Conservation (phyloP, 306 rosid species). For the Carpinus fangiana region DNA sequence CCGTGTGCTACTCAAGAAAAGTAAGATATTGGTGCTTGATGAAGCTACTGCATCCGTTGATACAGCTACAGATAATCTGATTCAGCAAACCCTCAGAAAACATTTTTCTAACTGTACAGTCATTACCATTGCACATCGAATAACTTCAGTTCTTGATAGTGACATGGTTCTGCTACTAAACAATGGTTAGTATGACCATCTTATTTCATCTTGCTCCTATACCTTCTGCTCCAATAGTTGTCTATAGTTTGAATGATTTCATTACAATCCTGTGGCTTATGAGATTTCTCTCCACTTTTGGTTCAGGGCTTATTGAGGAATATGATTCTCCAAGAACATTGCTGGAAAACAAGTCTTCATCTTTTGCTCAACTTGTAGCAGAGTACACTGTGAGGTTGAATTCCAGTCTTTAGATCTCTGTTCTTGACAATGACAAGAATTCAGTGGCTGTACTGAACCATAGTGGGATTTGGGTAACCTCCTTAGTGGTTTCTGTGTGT, state of each 20-base stretch:
- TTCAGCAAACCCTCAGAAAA: slow-evolving; percentile 37
- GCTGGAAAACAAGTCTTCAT: slow-evolving; percentile 66
- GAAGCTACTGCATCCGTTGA: slow-evolving; percentile 59
- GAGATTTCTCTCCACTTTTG: neutral
- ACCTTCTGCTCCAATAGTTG: neutral
- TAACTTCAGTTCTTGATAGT: slow-evolving; percentile 30
- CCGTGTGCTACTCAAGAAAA: slow-evolving; percentile 36
- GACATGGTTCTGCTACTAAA: slow-evolving; percentile 38
- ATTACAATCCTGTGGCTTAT: neutral
- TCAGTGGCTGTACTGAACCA: neutral
- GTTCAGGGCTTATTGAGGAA: slow-evolving; percentile 75
- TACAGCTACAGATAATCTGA: slow-evolving; percentile 52
- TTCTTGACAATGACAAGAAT: slow-evolving; percentile 10
- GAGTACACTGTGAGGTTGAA: slow-evolving; percentile 70
- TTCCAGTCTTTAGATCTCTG: slow-evolving; percentile 32
- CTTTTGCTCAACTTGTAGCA: slow-evolving; percentile 76
- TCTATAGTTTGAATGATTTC: neutral
- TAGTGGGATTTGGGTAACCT: too few relatives aligned
- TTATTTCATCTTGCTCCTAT: neutral
- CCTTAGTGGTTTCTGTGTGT: too few relatives aligned
- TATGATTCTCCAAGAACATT: slow-evolving; percentile 57
- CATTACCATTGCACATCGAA: slow-evolving; percentile 37
- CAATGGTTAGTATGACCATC: neutral
- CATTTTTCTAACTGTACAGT: slow-evolving; percentile 31
- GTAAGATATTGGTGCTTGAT: slow-evolving; percentile 47